These are phyloP conservation scores for Citeromyces matritensis DNA, from an alignment of 805 yeast species.

Conservation along the genomic window DNA sequence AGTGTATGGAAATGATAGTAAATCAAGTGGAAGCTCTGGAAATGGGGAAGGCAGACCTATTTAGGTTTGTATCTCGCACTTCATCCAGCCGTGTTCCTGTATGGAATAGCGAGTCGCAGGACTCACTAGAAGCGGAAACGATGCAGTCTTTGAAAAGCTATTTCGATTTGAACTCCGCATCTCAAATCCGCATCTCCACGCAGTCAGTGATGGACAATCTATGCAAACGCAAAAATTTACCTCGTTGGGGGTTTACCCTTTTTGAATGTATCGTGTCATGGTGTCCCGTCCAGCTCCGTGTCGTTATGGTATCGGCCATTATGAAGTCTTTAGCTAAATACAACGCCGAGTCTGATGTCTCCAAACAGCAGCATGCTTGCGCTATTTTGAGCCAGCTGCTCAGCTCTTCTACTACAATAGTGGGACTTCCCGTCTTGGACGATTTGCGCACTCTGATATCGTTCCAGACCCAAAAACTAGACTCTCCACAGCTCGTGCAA, in stretches of 20 bases:
- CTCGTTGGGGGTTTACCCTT: constrained; percentile 33
- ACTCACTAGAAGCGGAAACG: constrained; percentile 7
- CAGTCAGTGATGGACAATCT: constrained; percentile 32
- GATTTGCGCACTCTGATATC: constrained; percentile 43
- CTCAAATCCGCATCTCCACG: constrained; percentile 45
- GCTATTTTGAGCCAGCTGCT: constrained; percentile 28
- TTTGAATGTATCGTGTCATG: constrained; percentile 52
- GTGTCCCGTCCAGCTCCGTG: constrained; percentile 71
- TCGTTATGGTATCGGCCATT: constrained; percentile 37
- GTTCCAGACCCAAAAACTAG: constrained; percentile 20
- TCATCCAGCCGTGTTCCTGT: constrained; percentile 2
- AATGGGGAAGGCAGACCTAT: constrained; percentile 9
- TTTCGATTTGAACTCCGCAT: constrained; percentile 48
- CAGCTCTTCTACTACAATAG: constrained; percentile 68
- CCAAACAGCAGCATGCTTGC: too few relatives aligned
- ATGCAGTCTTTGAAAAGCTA: constrained; percentile 33
- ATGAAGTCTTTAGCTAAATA: not conserved
- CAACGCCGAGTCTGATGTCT: constrained; percentile 5
- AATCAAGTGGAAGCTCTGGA: constrained; percentile 8
- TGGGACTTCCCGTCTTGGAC: constrained; percentile 79
- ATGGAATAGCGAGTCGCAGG: too few relatives aligned
- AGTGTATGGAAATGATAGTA: constrained; percentile 17
- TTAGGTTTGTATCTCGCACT: constrained; percentile 1
- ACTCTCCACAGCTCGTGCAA: constrained; percentile 13
- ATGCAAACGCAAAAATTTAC: constrained; percentile 11